phyloP scores from a whole-genome alignment of 1,284 basidiomycete genomes.

The Tilletiaria anomala region DNA sequence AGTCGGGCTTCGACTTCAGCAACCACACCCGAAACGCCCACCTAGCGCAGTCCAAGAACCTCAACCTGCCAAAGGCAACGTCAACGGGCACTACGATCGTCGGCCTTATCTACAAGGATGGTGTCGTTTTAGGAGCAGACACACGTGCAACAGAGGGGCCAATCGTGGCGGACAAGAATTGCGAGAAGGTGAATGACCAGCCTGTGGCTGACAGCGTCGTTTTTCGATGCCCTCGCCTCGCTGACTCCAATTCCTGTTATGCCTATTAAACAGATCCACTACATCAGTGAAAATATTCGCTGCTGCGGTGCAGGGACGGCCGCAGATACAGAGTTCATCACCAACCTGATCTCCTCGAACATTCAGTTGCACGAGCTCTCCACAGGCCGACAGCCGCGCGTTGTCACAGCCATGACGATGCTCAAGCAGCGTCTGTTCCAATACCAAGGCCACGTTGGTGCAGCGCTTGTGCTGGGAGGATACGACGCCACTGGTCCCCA shows the following conservation, averaged over 20 bases:
- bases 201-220: background rate
- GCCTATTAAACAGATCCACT: slow-evolving; percentile 78
- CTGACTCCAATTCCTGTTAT: background rate
- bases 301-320: slow-evolving; percentile 98
- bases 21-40: slow-evolving; percentile 64
- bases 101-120: slow-evolving; percentile 78
- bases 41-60: slow-evolving; percentile 51
- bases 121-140: slow-evolving; percentile 88
- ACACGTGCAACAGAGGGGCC: slow-evolving; percentile 86
- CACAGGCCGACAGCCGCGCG: slow-evolving; percentile 46
- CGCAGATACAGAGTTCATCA: slow-evolving; percentile 83
- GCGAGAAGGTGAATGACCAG: slow-evolving; percentile 66
- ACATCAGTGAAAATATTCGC: slow-evolving; percentile 52
- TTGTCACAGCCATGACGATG: slow-evolving; percentile 98
- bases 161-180: slow-evolving; percentile 98
- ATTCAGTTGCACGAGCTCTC: slow-evolving; percentile 37
- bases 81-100: slow-evolving; percentile 85
- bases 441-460: slow-evolving; percentile 86
- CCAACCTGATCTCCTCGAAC: slow-evolving; percentile 33
- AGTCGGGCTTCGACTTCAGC: slow-evolving; percentile 56
- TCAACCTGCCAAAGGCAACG: slow-evolving; percentile 44
- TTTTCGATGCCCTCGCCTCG: background rate
- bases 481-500: slow-evolving; percentile 85
- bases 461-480: slow-evolving; percentile 91
- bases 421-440: slow-evolving; percentile 72